Conservation (phyloP, 192 early-diverging fungal species). For the Pecoramyces ruminantium region DNA sequence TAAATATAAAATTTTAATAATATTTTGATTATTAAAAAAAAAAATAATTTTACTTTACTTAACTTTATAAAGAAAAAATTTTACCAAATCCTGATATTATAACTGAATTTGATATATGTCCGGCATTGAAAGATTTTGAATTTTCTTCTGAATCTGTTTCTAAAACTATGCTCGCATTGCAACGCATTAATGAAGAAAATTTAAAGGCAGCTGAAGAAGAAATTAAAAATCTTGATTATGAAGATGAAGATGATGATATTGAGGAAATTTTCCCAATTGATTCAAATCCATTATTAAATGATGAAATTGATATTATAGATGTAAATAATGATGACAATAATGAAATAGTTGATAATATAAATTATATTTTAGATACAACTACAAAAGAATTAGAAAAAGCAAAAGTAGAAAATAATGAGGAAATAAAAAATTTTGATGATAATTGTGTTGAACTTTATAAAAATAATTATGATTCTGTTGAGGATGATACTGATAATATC, state of each 20-base stretch:
- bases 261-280: conserved; percentile 11
- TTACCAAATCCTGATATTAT: conserved; percentile 16
- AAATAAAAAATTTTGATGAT: conserved; percentile 1
- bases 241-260: conserved; percentile 11
- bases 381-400: not conserved
- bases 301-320: conserved; percentile 16
- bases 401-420: not conserved
- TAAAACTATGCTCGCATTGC: conserved; percentile 36
- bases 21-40: too few species aligned
- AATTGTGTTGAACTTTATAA: not conserved
- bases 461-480: conserved; percentile 1
- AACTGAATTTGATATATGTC: conserved; percentile 38
- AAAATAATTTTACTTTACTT: too few species aligned
- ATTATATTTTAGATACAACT: not conserved
- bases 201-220: conserved; percentile 12
- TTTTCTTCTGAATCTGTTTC: conserved; percentile 42
- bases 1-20: too few species aligned
- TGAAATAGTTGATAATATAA: not conserved
- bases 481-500: conserved; percentile 37
- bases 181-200: conserved; percentile 4
- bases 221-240: conserved; percentile 1
- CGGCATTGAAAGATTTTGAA: conserved; percentile 46
- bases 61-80: conserved; percentile 38
- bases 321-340: conserved; percentile 1
- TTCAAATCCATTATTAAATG: conserved; percentile 19